These are phyloP conservation scores for Exophiala oligosperma DNA, from an alignment of 2,329 filamentous ascomycete species.

Conservation along the genomic window DNA sequence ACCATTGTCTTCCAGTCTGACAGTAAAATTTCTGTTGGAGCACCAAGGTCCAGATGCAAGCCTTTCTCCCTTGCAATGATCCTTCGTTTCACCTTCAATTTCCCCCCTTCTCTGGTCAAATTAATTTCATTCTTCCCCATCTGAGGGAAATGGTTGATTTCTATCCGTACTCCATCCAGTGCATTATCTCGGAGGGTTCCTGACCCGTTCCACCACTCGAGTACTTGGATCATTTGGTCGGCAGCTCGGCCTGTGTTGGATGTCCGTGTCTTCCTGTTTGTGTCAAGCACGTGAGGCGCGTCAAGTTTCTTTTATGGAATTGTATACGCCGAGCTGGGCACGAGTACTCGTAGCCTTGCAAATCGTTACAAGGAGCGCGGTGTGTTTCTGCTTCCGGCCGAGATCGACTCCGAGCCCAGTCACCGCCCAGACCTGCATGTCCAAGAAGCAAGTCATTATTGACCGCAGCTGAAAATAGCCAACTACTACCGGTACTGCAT, in stretches of 20 bases:
- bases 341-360: too few relatives aligned
- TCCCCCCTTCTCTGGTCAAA: neutral
- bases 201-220: neutral
- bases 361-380: neutral
- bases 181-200: neutral
- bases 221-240: neutral
- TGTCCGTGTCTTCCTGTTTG: neutral
- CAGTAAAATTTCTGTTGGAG: neutral
- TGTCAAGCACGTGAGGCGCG: neutral
- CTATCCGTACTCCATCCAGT: neutral
- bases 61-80: neutral
- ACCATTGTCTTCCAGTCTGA: neutral
- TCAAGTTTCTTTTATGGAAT: too few relatives aligned
- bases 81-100: neutral
- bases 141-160: neutral
- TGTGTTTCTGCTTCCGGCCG: neutral
- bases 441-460: neutral
- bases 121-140: neutral
- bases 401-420: neutral
- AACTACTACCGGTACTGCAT: neutral
- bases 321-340: too few relatives aligned
- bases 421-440: neutral
- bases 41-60: neutral
- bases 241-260: neutral
- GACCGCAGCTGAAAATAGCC: neutral